A percentile compares a stretch with the other conserved stretches of the same genome.
Evolutionary conservation across 371 early-diverging fungal genomes (phyloP).

Genomic region (Mortierella sp.): DNA sequence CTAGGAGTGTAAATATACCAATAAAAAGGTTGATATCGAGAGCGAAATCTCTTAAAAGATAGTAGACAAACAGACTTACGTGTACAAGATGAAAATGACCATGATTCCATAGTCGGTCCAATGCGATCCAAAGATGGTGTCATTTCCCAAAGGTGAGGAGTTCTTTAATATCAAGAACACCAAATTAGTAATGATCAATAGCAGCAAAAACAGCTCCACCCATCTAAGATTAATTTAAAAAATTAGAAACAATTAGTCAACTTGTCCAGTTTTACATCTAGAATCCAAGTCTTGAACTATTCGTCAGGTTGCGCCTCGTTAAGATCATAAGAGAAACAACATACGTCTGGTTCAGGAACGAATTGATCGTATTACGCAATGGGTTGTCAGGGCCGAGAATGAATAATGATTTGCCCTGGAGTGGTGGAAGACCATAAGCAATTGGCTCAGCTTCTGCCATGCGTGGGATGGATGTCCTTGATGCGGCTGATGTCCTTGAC

Average conservation of each 20-base stretch:
- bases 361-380: constrained; percentile 30
- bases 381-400: constrained; percentile 46
- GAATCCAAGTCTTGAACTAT: not conserved
- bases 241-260: not conserved
- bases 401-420: constrained; percentile 43
- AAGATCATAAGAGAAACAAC: not conserved
- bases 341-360: constrained; percentile 41
- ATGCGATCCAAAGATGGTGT: constrained; percentile 61
- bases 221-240: constrained; percentile 60
- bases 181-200: constrained; percentile 65
- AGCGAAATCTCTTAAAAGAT: too few relatives aligned
- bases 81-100: constrained; percentile 67
- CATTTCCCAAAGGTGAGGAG: constrained; percentile 58
- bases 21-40: too few relatives aligned
- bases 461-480: not conserved
- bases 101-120: constrained; percentile 71
- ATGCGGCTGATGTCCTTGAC: constrained; percentile 1
- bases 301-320: not conserved
- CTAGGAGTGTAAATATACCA: constrained; percentile 21
- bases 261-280: not conserved
- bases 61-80: constrained; percentile 57
- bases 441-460: not conserved
- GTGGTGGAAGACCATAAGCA: constrained; percentile 11
- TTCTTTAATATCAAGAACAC: constrained; percentile 60
- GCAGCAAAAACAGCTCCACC: constrained; percentile 67